Evolutionary conservation across 2,329 filamentous ascomycete genomes (phyloP), one percentile per base, ranked within the genome.

Genomic region (Penicillium sp.): DNA sequence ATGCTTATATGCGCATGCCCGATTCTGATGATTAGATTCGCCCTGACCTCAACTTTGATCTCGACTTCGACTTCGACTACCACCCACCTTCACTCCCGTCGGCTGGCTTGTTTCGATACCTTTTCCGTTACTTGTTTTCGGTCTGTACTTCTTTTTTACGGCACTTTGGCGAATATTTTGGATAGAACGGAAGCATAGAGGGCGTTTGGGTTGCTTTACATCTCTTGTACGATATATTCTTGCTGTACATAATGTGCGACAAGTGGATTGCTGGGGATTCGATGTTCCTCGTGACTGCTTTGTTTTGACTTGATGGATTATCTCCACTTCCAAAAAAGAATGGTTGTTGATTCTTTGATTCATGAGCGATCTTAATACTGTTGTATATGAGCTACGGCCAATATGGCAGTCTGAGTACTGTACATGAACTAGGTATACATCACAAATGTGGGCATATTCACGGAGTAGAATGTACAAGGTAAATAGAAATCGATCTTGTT

Each of bases 1-100:
- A 98, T 81, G 87, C 86, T 35, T 97, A 91, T 73, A 91, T 97
- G 91, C 79, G 90, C 67, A 88, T 89, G 82, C 89, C 90, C 11
- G 71, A 70, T 57, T 54, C 57, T n/a, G 64, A 85, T 35, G 64
- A 66, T 24, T 26, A 26, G 26, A 9, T 7, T 26, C 26, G 26
- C 7, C 26, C 26, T 26, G 8, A 31, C 21, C 27, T 37, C 26
- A 35, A 21, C 52, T 4, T 33, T 11, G 29, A 26, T 44, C 31
- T 46, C 26, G 22, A 42, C 22, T 57, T 31, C 35, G 10, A 21
- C 24, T 43, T 27, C 39, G 19, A 42, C 39, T 22, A 42, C n/a
- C 39, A 7, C n/a, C 37, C 26, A 19, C 45, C 21, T 37, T 44
- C 22, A 47, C 37, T n/a, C 27, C 31, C 10, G 26, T 54, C 22